A percentile compares a stretch with the other conserved stretches of the same genome.
Evolutionary conservation across 768 basidiomycete species (phyloP).

Genomic region (Mrakia blollopis): DNA sequence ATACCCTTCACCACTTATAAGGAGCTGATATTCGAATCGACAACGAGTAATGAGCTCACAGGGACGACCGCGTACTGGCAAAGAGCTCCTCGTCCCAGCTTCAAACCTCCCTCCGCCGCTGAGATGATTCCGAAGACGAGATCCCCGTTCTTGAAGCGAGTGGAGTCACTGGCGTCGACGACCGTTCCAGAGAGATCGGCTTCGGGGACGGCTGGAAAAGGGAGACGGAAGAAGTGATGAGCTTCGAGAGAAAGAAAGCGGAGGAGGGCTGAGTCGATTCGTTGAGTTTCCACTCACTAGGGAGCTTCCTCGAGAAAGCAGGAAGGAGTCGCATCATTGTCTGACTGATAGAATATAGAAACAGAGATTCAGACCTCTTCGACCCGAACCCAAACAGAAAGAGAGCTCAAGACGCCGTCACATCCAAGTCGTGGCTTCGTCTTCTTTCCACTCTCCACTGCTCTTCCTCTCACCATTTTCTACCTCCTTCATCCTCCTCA

Average conservation of each 20-base stretch:
- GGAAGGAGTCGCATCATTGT: neutral
- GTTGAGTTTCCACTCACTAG: neutral
- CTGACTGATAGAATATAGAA: neutral
- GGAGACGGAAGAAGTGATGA: neutral
- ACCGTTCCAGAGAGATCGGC: slow-evolving; percentile 29
- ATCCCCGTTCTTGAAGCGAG: slow-evolving; percentile 20
- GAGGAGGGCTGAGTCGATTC: neutral
- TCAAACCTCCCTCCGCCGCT: neutral
- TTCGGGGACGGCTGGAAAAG: neutral
- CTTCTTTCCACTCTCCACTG: neutral
- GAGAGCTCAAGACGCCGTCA: too few species aligned
- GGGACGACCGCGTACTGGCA: slow-evolving; percentile 20
- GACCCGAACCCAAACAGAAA: too few species aligned
- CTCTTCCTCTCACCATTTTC: neutral
- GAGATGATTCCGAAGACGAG: slow-evolving; percentile 18
- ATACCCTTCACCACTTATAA: too few species aligned
- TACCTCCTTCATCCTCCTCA: neutral
- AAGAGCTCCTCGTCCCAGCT: slow-evolving; percentile 2
- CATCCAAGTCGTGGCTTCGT: neutral
- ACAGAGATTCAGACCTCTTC: too few species aligned
- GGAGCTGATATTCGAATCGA: too few species aligned
- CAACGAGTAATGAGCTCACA: neutral
- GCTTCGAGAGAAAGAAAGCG: neutral
- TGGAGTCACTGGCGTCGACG: neutral
- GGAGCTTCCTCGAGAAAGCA: neutral